Percentiles rank a stretch among this genome's conserved stretches.
Conservation (phyloP, 768 basidiomycete species). For the Daedaleopsis nitida region DNA sequence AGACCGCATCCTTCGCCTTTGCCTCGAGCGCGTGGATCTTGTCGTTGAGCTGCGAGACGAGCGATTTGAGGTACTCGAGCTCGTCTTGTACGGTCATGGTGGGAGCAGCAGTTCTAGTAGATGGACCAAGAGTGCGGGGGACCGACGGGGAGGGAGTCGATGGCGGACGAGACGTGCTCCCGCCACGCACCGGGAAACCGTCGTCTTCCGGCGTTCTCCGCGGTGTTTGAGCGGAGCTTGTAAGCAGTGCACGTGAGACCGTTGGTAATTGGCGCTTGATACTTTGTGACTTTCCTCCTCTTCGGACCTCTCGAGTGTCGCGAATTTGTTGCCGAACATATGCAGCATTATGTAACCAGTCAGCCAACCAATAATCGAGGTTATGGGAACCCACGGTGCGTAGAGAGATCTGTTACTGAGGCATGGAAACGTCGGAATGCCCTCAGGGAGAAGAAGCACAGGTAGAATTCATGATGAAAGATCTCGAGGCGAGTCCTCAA, state of each 20-base stretch:
- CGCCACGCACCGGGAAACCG: slow-evolving; percentile 8
- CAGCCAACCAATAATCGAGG: too few relatives aligned
- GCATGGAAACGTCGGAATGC: too few relatives aligned
- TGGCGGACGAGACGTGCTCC: slow-evolving; percentile 5
- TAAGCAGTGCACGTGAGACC: background rate
- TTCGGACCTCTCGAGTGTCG: background rate
- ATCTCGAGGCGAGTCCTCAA: too few relatives aligned
- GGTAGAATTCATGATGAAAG: too few relatives aligned
- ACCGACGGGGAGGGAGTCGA: slow-evolving; percentile 11
- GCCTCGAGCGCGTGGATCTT: slow-evolving; percentile 85
- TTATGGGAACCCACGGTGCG: too few relatives aligned
- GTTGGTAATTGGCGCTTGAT: background rate
- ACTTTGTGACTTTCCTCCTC: background rate
- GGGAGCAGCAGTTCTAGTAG: slow-evolving; percentile 2
- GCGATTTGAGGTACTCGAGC: slow-evolving; percentile 92
- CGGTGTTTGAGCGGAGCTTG: slow-evolving; percentile 14
- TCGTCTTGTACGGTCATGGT: slow-evolving; percentile 72
- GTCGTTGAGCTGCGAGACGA: slow-evolving; percentile 86
- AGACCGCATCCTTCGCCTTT: slow-evolving; percentile 52
- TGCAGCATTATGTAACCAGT: too few relatives aligned
- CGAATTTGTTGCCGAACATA: too few relatives aligned
- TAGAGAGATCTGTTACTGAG: too few relatives aligned
- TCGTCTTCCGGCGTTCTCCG: slow-evolving; percentile 16
- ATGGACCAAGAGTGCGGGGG: slow-evolving; percentile 10
- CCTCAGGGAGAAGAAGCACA: too few relatives aligned